Evolutionary conservation across 176 grass and related monocot species (phyloP).

Genomic region (Saccharum spontaneum): DNA sequence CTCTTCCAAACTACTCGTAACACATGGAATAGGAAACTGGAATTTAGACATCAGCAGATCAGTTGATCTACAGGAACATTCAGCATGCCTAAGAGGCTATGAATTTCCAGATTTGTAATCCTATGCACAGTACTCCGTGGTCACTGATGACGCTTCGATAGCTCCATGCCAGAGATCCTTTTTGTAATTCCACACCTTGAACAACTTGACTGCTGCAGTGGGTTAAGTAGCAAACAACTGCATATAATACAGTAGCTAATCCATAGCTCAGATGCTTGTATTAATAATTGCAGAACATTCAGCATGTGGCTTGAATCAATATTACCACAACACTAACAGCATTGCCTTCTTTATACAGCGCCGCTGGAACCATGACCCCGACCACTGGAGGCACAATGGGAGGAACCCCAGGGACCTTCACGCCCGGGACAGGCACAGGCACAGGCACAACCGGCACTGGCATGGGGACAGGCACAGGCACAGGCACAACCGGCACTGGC

Average conservation of each 20-base stretch:
- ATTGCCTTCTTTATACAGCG: slow-evolving; percentile 31
- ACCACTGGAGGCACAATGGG: slow-evolving; percentile 40
- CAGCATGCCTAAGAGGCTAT: not conserved
- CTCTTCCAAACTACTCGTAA: not conserved
- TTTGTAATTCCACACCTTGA: not conserved
- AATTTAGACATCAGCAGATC: not conserved
- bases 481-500: slow-evolving; percentile 1
- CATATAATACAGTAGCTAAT: not conserved
- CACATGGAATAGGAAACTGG: not conserved
- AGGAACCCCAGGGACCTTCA: slow-evolving; percentile 51
- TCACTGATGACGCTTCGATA: not conserved
- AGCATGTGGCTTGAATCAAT: not conserved
- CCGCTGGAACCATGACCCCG: slow-evolving; percentile 47
- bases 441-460: slow-evolving; percentile 28
- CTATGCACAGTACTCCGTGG: not conserved
- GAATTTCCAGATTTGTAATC: not conserved
- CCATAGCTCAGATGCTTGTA: not conserved
- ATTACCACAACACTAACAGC: not conserved
- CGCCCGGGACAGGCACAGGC: slow-evolving; percentile 46
- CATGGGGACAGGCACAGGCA: slow-evolving; percentile 3
- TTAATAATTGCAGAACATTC: not conserved
- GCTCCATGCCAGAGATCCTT: not conserved
- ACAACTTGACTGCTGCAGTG: not conserved
- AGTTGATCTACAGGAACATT: not conserved
- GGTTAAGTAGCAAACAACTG: not conserved